Evolutionary conservation across 1,284 basidiomycete genomes (phyloP).

Genomic region (Cronartium quercuum): DNA sequence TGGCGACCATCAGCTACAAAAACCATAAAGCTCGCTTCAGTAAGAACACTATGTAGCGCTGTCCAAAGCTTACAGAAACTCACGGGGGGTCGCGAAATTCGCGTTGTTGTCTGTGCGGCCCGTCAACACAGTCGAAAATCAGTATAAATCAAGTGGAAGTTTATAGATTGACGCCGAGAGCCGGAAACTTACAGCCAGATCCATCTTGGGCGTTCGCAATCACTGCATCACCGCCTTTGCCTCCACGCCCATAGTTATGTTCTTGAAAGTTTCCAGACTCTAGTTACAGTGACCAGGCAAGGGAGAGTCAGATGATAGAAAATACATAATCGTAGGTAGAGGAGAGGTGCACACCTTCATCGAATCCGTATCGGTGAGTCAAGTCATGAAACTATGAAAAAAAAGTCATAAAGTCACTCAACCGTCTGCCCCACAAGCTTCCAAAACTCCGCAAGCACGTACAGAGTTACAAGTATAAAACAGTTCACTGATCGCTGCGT

Average conservation of each 20-base stretch:
- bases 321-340: background rate
- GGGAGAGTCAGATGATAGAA: background rate
- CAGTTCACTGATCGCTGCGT: constrained; percentile 75
- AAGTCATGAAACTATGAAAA: constrained; percentile 51
- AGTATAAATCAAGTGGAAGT: background rate
- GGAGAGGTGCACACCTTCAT: constrained; percentile 7
- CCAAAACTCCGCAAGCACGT: background rate
- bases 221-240: constrained; percentile 76
- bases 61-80: background rate
- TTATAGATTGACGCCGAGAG: constrained; percentile 38
- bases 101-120: constrained; percentile 47
- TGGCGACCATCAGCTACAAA: constrained; percentile 55
- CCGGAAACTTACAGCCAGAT: constrained; percentile 58
- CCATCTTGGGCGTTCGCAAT: constrained; percentile 93
- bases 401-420: constrained; percentile 56
- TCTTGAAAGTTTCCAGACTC: constrained; percentile 98
- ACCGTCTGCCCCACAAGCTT: background rate
- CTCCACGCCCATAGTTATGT: constrained; percentile 85
- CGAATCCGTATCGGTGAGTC: constrained; percentile 52
- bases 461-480: constrained; percentile 88
- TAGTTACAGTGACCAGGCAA: constrained; percentile 65
- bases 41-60: background rate
- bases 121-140: constrained; percentile 13
- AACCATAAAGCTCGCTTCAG: background rate
- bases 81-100: constrained; percentile 55